Evolutionary conservation across 2,329 filamentous ascomycete species (phyloP).

Genomic region (Chalaropsis thielavioides): DNA sequence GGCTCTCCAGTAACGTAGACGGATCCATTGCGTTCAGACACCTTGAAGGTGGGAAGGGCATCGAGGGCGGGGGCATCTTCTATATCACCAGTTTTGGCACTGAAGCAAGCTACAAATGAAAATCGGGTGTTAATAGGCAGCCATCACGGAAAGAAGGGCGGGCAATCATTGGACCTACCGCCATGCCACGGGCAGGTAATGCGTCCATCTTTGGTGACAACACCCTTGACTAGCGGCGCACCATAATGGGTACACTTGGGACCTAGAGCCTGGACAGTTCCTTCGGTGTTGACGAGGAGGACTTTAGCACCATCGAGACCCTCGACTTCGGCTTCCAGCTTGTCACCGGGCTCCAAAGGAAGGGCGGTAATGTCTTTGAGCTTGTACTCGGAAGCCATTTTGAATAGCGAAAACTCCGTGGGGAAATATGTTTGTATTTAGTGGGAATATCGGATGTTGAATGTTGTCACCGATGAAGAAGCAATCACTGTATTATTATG

Average conservation of each 20-base stretch:
- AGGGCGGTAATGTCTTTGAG: conserved; percentile 66
- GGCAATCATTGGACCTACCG: conserved; percentile 38
- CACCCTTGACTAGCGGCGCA: conserved; percentile 73
- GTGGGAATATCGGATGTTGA: background rate
- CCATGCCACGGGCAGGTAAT: conserved; percentile 95
- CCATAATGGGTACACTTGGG: conserved; percentile 86
- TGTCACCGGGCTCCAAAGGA: conserved; percentile 48
- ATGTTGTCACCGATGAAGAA: background rate
- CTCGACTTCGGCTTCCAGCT: conserved; percentile 80
- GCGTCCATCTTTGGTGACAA: conserved; percentile 66
- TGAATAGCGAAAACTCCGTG: background rate
- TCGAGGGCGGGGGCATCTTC: conserved; percentile 90
- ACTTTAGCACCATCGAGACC: conserved; percentile 78
- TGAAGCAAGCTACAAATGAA: conserved; percentile 63
- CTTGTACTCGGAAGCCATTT: conserved; percentile 39
- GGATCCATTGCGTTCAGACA: conserved; percentile 65
- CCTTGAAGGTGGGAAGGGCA: conserved; percentile 66
- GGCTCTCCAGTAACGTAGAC: conserved; percentile 78
- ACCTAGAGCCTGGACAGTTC: conserved; percentile 64
- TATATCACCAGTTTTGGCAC: conserved; percentile 74
- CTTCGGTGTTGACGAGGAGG: conserved; percentile 64
- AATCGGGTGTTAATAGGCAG: conserved; percentile 7
- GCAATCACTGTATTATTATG: background rate
- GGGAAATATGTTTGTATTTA: background rate
- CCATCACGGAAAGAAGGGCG: background rate